A percentile compares a stretch with the other conserved stretches of the same genome.
Conservation (phyloP, 345 rosid genomes). For the Melaleuca quinquenervia region DNA sequence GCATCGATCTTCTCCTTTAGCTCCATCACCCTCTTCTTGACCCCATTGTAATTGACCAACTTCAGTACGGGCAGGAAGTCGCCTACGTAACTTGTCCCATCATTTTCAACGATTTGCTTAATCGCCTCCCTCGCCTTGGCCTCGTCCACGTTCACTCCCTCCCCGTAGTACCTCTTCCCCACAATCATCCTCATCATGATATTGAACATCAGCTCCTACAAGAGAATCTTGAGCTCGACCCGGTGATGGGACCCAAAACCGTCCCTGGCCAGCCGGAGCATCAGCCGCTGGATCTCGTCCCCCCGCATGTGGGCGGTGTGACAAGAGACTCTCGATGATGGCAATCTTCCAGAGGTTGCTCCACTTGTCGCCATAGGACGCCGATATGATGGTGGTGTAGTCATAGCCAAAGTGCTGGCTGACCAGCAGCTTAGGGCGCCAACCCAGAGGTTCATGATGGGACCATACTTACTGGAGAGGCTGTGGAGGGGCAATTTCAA, state of each 20-base stretch:
- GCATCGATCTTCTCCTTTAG: conserved; percentile 20
- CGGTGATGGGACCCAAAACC: conserved; percentile 2
- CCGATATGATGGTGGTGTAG: conserved; percentile 7
- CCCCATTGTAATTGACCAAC: not conserved
- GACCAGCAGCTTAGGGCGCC: conserved; percentile 26
- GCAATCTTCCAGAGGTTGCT: conserved; percentile 42
- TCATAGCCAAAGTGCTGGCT: conserved; percentile 28
- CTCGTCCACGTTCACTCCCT: not conserved
- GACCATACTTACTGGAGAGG: conserved; percentile 25
- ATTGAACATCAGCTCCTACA: conserved; percentile 21
- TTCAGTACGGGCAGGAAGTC: conserved; percentile 2
- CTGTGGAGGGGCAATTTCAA: conserved; percentile 13
- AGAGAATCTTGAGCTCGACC: conserved; percentile 29
- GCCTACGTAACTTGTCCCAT: not conserved
- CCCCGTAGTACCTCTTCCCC: conserved; percentile 23
- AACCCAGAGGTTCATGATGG: conserved; percentile 22
- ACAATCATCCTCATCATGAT: conserved; percentile 27
- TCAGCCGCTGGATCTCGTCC: conserved; percentile 27
- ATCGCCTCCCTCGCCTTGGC: conserved; percentile 6
- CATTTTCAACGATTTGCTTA: not conserved
- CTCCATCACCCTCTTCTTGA: conserved; percentile 20
- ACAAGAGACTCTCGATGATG: conserved; percentile 32
- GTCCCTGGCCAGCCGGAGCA: conserved; percentile 15
- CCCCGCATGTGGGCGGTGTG: conserved; percentile 21
- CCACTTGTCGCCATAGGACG: conserved; percentile 56